phyloP scores from a whole-genome alignment of 1,284 basidiomycete species.

The Leccinum insolens region DNA sequence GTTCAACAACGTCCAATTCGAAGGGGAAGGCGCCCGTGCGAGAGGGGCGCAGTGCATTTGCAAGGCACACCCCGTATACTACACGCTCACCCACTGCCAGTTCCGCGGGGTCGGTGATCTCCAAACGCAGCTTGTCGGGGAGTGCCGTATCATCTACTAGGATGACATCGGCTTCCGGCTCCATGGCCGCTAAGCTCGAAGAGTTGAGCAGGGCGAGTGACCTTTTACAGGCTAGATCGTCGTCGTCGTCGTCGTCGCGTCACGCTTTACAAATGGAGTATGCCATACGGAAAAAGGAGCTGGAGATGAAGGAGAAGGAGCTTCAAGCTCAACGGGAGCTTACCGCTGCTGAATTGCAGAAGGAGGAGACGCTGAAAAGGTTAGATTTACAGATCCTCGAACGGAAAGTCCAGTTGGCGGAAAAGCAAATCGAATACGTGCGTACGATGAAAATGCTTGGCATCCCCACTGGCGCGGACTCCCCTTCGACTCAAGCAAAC shows the following conservation, averaged over 20 bases:
- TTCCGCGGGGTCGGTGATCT: neutral
- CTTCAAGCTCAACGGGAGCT: neutral
- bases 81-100: neutral
- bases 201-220: constrained; percentile 2
- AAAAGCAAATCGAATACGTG: neutral
- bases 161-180: neutral
- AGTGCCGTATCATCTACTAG: neutral
- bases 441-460: neutral
- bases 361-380: too few species aligned
- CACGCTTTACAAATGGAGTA: neutral
- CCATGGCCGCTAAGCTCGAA: neutral
- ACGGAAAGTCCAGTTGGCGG: neutral
- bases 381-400: neutral
- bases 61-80: neutral
- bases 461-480: neutral
- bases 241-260: neutral
- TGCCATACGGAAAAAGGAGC: neutral
- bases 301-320: neutral
- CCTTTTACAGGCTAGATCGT: neutral
- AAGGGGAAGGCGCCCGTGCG: neutral
- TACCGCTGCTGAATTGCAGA: neutral
- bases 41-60: neutral
- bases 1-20: neutral
- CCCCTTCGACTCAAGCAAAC: neutral
- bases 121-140: neutral